phyloP scores from a whole-genome alignment of 345 rosid species.

The Jatropha curcas region DNA sequence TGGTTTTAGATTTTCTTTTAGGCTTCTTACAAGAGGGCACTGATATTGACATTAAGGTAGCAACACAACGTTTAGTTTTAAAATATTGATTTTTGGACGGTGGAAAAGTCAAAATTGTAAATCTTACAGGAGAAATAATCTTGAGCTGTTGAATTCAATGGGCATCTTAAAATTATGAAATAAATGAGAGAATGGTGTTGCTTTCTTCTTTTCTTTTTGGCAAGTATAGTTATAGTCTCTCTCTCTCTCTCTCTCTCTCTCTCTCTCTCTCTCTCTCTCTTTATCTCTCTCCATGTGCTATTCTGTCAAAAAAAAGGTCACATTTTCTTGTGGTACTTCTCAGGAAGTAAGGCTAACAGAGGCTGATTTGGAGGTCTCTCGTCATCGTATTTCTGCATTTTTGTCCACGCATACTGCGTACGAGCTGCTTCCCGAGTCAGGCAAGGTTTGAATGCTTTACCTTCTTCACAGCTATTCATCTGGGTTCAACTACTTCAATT shows the following conservation, averaged over 20 bases:
- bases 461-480: constrained; percentile 15
- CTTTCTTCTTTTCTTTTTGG: no score
- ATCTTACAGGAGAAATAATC: neutral
- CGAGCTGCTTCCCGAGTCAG: constrained; percentile 41
- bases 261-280: neutral
- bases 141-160: neutral
- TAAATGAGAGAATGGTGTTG: neutral
- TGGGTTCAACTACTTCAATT: neutral
- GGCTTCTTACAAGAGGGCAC: neutral
- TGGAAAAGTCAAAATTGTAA: neutral
- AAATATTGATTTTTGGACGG: neutral
- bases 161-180: neutral
- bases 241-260: no score
- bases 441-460: constrained; percentile 40
- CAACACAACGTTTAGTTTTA: neutral
- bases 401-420: constrained; percentile 33
- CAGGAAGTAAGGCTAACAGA: constrained; percentile 61
- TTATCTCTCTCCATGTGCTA: neutral
- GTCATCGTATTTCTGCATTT: constrained; percentile 54
- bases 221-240: neutral
- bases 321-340: constrained; percentile 30
- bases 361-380: constrained; percentile 71
- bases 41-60: neutral
- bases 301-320: constrained; percentile 6
- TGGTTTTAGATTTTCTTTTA: no score